Conservation (phyloP, 192 early-diverging fungal species). For the Globomyces pollinis-pini region DNA sequence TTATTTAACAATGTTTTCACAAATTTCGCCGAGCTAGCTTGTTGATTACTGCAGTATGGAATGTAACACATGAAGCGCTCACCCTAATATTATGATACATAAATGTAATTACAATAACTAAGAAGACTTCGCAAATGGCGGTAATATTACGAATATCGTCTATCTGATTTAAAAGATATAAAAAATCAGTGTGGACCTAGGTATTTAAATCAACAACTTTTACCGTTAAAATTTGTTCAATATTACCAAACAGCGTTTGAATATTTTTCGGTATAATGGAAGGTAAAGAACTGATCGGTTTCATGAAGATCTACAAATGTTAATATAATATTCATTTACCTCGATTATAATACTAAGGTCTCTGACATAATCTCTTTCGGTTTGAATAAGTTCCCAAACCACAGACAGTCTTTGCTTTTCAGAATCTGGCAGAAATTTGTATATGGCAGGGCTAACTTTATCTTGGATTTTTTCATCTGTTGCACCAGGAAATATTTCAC, state of each 20-base stretch:
- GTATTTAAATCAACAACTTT: too few species aligned
- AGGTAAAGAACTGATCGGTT: conserved; percentile 31
- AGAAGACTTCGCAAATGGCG: conserved; percentile 29
- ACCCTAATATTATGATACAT: too few species aligned
- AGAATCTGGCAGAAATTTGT: conserved; percentile 5
- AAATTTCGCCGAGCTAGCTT: conserved; percentile 24
- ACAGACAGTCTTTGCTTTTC: conserved; percentile 16
- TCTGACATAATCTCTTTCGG: conserved; percentile 45
- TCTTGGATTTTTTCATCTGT: conserved; percentile 9
- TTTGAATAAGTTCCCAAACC: conserved; percentile 40
- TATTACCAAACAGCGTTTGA: conserved; percentile 38
- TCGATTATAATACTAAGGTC: conserved; percentile 46
- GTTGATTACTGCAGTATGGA: conserved; percentile 40
- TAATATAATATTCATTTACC: conserved; percentile 10
- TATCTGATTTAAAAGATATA: conserved; percentile 21
- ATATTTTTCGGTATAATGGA: conserved; percentile 23
- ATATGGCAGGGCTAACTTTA: not conserved
- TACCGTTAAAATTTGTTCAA: conserved; percentile 34
- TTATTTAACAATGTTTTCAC: conserved; percentile 27
- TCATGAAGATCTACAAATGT: conserved; percentile 34
- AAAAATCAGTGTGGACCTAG: conserved; percentile 37
- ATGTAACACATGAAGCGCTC: conserved; percentile 40
- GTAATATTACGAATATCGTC: conserved; percentile 29
- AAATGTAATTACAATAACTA: too few species aligned
- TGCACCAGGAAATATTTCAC: conserved; percentile 7